Evolutionary conservation across 2,329 filamentous ascomycete species (phyloP).

Genomic region (Diaporthe australafricana): DNA sequence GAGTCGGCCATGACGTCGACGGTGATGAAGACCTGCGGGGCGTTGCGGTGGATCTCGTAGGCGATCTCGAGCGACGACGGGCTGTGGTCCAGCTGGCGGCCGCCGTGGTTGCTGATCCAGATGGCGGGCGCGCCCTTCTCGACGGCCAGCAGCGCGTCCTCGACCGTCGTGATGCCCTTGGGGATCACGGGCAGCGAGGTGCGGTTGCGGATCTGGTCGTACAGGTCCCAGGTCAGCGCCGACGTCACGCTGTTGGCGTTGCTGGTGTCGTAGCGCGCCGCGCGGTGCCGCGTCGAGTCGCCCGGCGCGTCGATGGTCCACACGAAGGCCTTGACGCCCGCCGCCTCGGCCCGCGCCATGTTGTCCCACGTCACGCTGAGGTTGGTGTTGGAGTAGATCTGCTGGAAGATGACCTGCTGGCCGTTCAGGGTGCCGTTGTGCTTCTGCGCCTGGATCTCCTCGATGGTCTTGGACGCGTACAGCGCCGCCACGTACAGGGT

Average conservation of each 20-base stretch:
- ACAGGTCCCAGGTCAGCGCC: constrained; percentile 42
- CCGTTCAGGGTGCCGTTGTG: constrained; percentile 42
- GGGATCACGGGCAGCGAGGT: constrained; percentile 52
- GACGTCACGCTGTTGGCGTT: constrained; percentile 39
- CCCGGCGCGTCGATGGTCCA: constrained; percentile 49
- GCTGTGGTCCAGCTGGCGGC: constrained; percentile 54
- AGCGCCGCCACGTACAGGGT: constrained; percentile 57
- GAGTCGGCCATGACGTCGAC: constrained; percentile 44
- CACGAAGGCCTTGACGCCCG: constrained; percentile 52
- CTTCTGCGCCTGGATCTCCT: constrained; percentile 46
- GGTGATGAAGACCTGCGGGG: constrained; percentile 50
- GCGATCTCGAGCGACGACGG: constrained; percentile 48
- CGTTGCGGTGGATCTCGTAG: constrained; percentile 49
- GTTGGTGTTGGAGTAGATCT: constrained; percentile 49
- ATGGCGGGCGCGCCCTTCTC: constrained; percentile 50
- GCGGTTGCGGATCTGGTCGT: constrained; percentile 45
- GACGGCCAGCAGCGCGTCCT: constrained; percentile 50
- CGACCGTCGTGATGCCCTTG: constrained; percentile 52
- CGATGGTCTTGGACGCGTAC: constrained; percentile 44
- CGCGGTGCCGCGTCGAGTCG: constrained; percentile 36
- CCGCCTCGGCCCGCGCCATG: constrained; percentile 47
- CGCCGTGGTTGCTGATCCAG: constrained; percentile 55
- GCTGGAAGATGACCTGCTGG: constrained; percentile 47
- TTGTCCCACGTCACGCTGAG: constrained; percentile 46
- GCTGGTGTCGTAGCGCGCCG: constrained; percentile 41